Conservation (phyloP, 805 yeast species). For the Metschnikowia chrysomelidarum region DNA sequence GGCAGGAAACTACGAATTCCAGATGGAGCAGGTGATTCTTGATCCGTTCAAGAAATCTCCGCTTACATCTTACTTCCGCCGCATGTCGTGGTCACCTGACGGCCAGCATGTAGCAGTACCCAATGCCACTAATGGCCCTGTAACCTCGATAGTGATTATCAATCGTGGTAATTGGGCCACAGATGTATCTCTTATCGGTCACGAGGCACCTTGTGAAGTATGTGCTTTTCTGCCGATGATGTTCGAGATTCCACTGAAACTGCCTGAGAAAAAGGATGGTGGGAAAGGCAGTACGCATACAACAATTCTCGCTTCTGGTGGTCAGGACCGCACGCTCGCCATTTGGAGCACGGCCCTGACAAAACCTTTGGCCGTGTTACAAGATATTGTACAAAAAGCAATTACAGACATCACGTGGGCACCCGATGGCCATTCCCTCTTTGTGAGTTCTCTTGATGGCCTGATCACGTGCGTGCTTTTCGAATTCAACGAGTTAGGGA, state of each 20-base stretch:
- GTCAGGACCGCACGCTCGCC: slow-evolving; percentile 87
- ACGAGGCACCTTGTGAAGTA: slow-evolving; percentile 83
- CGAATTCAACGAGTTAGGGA: slow-evolving; percentile 62
- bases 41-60: slow-evolving; percentile 91
- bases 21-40: slow-evolving; percentile 77
- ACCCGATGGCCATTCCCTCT: slow-evolving; percentile 73
- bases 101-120: slow-evolving; percentile 86
- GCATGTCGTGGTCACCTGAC: slow-evolving; percentile 89
- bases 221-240: slow-evolving; percentile 71
- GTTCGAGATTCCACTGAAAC: slow-evolving; percentile 38
- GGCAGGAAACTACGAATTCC: slow-evolving; percentile 66
- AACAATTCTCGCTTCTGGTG: slow-evolving; percentile 90
- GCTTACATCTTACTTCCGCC: slow-evolving; percentile 81
- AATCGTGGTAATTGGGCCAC: slow-evolving; percentile 80
- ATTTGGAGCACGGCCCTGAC: slow-evolving; percentile 81
- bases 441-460: slow-evolving; percentile 81
- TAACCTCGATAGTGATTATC: slow-evolving; percentile 68
- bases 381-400: slow-evolving; percentile 70
- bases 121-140: slow-evolving; percentile 82
- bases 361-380: slow-evolving; percentile 77
- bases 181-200: slow-evolving; percentile 73
- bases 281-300: slow-evolving; percentile 43
- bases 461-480: slow-evolving; percentile 67
- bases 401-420: slow-evolving; percentile 91
- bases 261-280: too few relatives aligned